Evolutionary conservation across 148 eudicot genomes (phyloP).

Genomic region (Amaranthus hypochondriacus): DNA sequence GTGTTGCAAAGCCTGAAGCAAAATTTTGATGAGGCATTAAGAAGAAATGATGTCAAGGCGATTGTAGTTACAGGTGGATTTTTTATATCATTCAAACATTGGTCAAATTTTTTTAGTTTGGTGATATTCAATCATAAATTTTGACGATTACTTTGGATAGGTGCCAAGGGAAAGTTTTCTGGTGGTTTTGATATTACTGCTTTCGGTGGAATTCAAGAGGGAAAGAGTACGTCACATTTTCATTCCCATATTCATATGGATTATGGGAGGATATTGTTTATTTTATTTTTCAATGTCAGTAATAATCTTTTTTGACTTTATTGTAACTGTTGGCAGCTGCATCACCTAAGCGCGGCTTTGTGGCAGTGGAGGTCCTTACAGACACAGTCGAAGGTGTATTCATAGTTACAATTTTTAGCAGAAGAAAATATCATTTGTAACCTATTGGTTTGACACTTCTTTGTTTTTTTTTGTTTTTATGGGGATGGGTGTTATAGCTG

Average conservation of each 20-base stretch:
- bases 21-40: constrained; percentile 60
- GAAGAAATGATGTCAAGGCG: constrained; percentile 89
- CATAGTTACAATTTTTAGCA: not conserved
- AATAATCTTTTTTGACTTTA: constrained; percentile 8
- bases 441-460: not conserved
- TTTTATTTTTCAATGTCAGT: not conserved
- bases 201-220: constrained; percentile 62
- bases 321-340: constrained; percentile 37
- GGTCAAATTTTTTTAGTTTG: not conserved
- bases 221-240: constrained; percentile 39
- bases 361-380: constrained; percentile 76
- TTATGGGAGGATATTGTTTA: not conserved
- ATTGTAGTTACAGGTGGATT: constrained; percentile 84
- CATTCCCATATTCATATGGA: not conserved
- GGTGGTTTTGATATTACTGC: constrained; percentile 94
- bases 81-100: constrained; percentile 1
- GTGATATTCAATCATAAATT: constrained; percentile 7
- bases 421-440: not conserved
- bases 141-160: constrained; percentile 35
- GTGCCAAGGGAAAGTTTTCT: constrained; percentile 83
- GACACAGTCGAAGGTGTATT: constrained; percentile 76
- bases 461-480: not conserved
- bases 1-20: constrained; percentile 74
- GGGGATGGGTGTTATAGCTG: constrained; percentile 38
- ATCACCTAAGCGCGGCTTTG: constrained; percentile 65